Percentiles rank a stretch among this genome's conserved stretches.
phyloP scores from a whole-genome alignment of 2,329 filamentous ascomycete genomes.

The Fusarium equiseti region DNA sequence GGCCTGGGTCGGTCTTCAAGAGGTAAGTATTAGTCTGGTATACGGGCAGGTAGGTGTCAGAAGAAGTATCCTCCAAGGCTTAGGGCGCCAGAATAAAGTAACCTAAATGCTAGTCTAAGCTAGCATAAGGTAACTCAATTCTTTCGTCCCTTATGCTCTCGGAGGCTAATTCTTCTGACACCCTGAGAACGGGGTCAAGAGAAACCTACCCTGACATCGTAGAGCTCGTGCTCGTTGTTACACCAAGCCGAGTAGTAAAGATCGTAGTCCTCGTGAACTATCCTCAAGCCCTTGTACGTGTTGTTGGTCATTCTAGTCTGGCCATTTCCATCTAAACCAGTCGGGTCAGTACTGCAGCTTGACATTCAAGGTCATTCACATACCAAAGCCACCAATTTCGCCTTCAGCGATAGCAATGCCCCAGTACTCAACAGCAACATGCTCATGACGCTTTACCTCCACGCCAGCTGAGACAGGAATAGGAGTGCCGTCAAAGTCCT shows the following conservation, averaged over 20 bases:
- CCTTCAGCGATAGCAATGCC: slow-evolving; percentile 58
- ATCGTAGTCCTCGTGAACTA: slow-evolving; percentile 67
- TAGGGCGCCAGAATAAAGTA: too few species aligned
- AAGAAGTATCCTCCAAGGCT: too few species aligned
- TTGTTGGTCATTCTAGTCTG: slow-evolving; percentile 55
- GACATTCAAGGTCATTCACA: background rate
- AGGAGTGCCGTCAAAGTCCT: slow-evolving; percentile 68
- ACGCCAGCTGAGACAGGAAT: slow-evolving; percentile 57
- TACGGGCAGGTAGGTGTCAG: too few species aligned
- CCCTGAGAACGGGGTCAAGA: too few species aligned
- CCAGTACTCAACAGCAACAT: slow-evolving; percentile 71
- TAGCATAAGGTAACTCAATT: too few species aligned
- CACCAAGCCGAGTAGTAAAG: slow-evolving; percentile 78
- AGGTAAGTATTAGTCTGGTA: slow-evolving; percentile 6
- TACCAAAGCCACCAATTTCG: slow-evolving; percentile 45
- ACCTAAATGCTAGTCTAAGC: too few species aligned
- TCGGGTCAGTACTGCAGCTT: slow-evolving; percentile 7
- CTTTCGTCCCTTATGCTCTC: too few species aligned
- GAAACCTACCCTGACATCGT: slow-evolving; percentile 64
- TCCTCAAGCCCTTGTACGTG: slow-evolving; percentile 71
- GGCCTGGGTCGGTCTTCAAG: slow-evolving; percentile 62
- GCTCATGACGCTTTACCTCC: slow-evolving; percentile 58
- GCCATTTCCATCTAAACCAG: slow-evolving; percentile 38
- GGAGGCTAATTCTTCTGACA: too few species aligned
- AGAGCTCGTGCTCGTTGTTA: slow-evolving; percentile 74